phyloP scores from a whole-genome alignment of 2,329 filamentous ascomycete genomes.

The Alternaria novae-zelandiae region DNA sequence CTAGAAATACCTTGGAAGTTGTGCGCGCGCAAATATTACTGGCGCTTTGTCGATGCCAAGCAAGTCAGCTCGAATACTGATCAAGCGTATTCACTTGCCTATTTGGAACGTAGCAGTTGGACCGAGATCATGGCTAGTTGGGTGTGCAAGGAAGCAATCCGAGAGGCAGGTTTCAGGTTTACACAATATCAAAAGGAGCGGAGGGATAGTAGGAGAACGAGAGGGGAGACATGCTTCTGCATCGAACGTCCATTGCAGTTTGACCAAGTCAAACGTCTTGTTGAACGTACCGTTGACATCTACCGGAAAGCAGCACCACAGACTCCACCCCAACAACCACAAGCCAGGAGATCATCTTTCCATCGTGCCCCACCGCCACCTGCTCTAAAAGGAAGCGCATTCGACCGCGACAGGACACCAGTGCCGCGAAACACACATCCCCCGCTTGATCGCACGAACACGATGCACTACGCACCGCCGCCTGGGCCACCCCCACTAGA shows the following conservation, averaged over 20 bases:
- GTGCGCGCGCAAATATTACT: conserved; percentile 40
- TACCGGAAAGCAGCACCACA: conserved; percentile 36
- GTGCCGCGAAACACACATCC: conserved; percentile 21
- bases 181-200: conserved; percentile 44
- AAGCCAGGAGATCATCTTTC: conserved; percentile 28
- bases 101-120: conserved; percentile 38
- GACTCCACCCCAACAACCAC: conserved; percentile 15
- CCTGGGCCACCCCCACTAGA: conserved; percentile 31
- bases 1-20: conserved; percentile 48
- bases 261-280: conserved; percentile 42
- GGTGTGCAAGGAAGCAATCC: conserved; percentile 48
- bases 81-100: conserved; percentile 31
- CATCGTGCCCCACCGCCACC: conserved; percentile 21
- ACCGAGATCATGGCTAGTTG: conserved; percentile 48
- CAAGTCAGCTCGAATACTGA: conserved; percentile 40
- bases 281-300: conserved; percentile 49
- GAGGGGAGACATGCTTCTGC: conserved; percentile 44
- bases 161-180: conserved; percentile 39
- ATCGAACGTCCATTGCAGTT: conserved; percentile 45
- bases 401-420: conserved; percentile 37
- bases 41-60: conserved; percentile 45
- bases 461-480: conserved; percentile 17
- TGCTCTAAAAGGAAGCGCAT: conserved; percentile 3
- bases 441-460: conserved; percentile 30
- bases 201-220: conserved; percentile 38